A percentile compares a stretch with the other conserved stretches of the same genome.
Evolutionary conservation across 257 asterid genomes (phyloP).

Genomic region (Solanum etuberosum): DNA sequence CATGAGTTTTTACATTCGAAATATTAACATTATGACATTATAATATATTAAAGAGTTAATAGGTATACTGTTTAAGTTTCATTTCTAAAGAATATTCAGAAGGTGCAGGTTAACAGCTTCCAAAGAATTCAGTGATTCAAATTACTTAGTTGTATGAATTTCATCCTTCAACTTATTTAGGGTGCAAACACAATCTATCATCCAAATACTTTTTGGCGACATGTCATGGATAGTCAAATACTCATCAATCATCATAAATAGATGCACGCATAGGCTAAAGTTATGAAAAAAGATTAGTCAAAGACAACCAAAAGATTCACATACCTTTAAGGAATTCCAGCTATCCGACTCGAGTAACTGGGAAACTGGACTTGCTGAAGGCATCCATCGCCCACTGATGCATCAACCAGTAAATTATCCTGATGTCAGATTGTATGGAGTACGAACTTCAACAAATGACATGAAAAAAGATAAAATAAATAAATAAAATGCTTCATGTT

Average conservation of each 20-base stretch:
- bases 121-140: neutral
- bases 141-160: neutral
- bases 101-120: neutral
- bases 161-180: neutral
- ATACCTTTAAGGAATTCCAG: constrained; percentile 65
- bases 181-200: neutral
- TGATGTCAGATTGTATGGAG: constrained; percentile 75
- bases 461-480: neutral
- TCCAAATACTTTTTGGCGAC: neutral
- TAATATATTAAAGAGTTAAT: neutral
- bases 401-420: constrained; percentile 97
- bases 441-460: constrained; percentile 42
- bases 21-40: neutral
- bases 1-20: neutral
- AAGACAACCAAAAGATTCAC: constrained; percentile 7
- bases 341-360: constrained; percentile 52
- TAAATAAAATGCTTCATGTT: neutral
- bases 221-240: neutral
- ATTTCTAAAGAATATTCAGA: neutral
- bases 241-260: neutral
- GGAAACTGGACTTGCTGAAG: constrained; percentile 64
- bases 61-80: neutral
- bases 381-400: constrained; percentile 90
- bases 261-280: neutral
- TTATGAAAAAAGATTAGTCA: neutral